These are phyloP conservation scores for Neurospora hispaniola DNA, from an alignment of 495 filamentous ascomycete genomes.

Conservation along the genomic window DNA sequence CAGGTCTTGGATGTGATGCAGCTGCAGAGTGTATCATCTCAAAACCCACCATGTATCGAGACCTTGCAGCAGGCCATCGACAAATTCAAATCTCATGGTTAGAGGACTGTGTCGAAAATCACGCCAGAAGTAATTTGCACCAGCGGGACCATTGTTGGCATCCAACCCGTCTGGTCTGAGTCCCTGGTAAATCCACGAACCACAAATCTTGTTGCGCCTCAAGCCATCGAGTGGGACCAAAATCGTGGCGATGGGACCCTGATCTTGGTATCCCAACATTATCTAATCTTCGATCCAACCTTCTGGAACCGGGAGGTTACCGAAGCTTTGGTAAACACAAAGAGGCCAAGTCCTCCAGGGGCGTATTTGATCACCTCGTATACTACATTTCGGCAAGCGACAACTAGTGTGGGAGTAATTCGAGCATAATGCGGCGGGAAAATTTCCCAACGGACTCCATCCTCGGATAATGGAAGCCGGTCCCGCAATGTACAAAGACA, in stretches of 20 bases:
- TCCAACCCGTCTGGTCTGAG: not conserved
- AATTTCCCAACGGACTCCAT: not conserved
- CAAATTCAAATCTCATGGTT: not conserved
- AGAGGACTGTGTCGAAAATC: not conserved
- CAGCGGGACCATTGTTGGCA: not conserved
- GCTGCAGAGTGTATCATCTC: not conserved
- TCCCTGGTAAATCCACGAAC: too few relatives aligned
- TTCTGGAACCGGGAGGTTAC: not conserved
- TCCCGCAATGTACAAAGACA: not conserved
- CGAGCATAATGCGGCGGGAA: slow-evolving; percentile 1
- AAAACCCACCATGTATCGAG: not conserved
- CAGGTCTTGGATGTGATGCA: not conserved
- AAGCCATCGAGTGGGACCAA: too few relatives aligned
- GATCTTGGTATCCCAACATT: too few relatives aligned
- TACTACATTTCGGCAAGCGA: slow-evolving; percentile 2
- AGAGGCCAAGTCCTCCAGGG: not conserved
- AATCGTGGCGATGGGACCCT: too few relatives aligned
- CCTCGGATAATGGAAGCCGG: not conserved
- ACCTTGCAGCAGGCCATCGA: not conserved
- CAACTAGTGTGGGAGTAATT: slow-evolving; percentile 2
- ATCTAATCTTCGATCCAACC: too few relatives aligned
- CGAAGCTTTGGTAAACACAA: not conserved
- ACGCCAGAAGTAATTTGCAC: not conserved
- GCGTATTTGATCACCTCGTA: not conserved
- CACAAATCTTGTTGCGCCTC: too few relatives aligned